Base-by-base conservation (phyloP, 2,329 filamentous ascomycete species). In the Colletotrichum eleusines region DNA sequence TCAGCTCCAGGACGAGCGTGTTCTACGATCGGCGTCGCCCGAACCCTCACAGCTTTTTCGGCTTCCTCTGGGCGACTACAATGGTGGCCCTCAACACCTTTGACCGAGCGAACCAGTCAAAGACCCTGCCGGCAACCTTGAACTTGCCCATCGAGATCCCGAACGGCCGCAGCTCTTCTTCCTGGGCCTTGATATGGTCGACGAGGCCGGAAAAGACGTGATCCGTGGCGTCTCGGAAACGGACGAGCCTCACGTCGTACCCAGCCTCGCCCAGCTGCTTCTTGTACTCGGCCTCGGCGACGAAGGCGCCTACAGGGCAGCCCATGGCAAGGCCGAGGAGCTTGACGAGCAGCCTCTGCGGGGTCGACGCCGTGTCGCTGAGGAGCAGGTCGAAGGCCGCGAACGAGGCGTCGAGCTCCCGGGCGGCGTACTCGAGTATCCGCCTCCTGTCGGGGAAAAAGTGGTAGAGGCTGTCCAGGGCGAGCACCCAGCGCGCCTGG, bases 361-460 rank as follows among this genome's bases (percentile, higher is more conserved):
- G 33, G 1, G 42, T 26, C 1, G 77, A 76, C 1, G 81, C 79
- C 9, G 72, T 63, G 5, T 78, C 75, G 66, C 79, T 78, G 46
- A 83, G 78, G 2, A 88, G 74, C 1, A 89, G 79, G 69, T 90
- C 88, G 69, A 89, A 89, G 0, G 84, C 86, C 84, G 88, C 87
- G 62, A 87, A 76, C 0, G 84, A 83, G 1, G 87, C 86, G 4
- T 80, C 74, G 0, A 89, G 79, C 0, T 76, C 76, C 3, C 73
- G 75, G 5, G 79, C 77, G 1, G 85, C 81, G 53, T 84, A 79
- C 9, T 77, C 66, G 18, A 89, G 81, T 2, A 88, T 74, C 0
- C 83, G 82, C 64, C 77, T 80, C 18, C 87, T 79, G 0, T 86
- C 88, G 0, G 87, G 88, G 0, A 79, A 80, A 74, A 89, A 89